Percentiles rank a stretch among this genome's conserved stretches.
Conservation (phyloP, 176 grass and related monocot species). For the Pharus latifolius region DNA sequence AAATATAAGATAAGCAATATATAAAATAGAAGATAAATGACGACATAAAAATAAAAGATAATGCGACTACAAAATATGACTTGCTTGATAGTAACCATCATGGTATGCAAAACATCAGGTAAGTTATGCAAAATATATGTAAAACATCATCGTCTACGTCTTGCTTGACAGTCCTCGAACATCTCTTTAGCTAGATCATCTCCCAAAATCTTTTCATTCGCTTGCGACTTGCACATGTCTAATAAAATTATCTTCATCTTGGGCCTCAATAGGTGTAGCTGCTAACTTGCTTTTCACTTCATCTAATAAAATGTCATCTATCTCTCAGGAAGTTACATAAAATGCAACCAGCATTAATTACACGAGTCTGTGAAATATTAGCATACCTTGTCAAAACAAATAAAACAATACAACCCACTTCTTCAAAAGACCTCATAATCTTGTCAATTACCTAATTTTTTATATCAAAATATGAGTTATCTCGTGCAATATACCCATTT, state of each 20-base stretch:
- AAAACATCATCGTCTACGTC: not conserved
- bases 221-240: not conserved
- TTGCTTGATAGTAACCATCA: too few species aligned
- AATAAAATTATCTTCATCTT: too few species aligned
- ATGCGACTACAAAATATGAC: too few species aligned
- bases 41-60: too few species aligned
- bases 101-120: not conserved
- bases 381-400: too few species aligned
- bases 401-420: too few species aligned
- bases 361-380: not conserved
- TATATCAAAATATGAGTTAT: not conserved
- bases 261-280: not conserved
- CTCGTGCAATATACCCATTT: not conserved
- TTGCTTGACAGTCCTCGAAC: not conserved
- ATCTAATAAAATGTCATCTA: not conserved
- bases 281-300: not conserved
- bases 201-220: not conserved
- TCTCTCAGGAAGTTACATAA: too few species aligned
- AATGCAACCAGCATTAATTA: not conserved
- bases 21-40: too few species aligned
- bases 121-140: not conserved
- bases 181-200: not conserved
- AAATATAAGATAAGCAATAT: too few species aligned
- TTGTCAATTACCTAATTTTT: too few species aligned
- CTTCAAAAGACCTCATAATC: too few species aligned